phyloP scores from a whole-genome alignment of 305 asterid genomes.

The Coffea humblotiana region DNA sequence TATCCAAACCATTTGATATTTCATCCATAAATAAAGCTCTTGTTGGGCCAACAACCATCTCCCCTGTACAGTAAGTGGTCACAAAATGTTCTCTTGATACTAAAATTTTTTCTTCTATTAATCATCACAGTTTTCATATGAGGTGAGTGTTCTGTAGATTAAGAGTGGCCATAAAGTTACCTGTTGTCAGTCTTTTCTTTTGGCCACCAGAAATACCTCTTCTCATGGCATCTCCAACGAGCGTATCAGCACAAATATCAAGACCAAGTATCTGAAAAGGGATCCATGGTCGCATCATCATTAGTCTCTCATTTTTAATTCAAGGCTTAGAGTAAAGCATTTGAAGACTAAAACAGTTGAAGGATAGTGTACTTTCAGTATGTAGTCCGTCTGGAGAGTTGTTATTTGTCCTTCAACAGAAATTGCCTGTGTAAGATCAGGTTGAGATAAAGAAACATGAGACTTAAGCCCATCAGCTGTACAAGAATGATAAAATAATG shows the following conservation, averaged over 20 bases:
- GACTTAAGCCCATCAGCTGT: neutral
- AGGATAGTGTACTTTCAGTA: constrained; percentile 25
- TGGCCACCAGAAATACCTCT: constrained; percentile 88
- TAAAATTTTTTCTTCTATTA: neutral
- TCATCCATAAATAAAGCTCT: constrained; percentile 85
- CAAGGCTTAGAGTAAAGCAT: neutral
- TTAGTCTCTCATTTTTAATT: neutral
- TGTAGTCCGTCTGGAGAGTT: constrained; percentile 72
- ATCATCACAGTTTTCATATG: neutral
- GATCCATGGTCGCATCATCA: neutral
- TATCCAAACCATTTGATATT: constrained; percentile 78
- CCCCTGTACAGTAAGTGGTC: constrained; percentile 43
- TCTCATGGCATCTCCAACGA: constrained; percentile 76
- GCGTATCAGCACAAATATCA: constrained; percentile 69
- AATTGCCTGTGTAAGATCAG: constrained; percentile 49
- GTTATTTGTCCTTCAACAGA: constrained; percentile 67
- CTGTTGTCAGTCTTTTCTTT: constrained; percentile 83
- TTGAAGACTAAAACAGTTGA: neutral
- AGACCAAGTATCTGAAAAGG: constrained; percentile 72
- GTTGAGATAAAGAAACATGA: neutral
- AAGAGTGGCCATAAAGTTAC: constrained; percentile 23
- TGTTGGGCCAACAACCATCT: constrained; percentile 84
- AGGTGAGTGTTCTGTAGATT: neutral
- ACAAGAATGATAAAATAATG: neutral
- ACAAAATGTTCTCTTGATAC: neutral